A percentile compares a stretch with the other conserved stretches of the same genome.
These are phyloP conservation scores for Russula sp. DNA, from an alignment of 768 basidiomycete genomes.

Conservation along the genomic window DNA sequence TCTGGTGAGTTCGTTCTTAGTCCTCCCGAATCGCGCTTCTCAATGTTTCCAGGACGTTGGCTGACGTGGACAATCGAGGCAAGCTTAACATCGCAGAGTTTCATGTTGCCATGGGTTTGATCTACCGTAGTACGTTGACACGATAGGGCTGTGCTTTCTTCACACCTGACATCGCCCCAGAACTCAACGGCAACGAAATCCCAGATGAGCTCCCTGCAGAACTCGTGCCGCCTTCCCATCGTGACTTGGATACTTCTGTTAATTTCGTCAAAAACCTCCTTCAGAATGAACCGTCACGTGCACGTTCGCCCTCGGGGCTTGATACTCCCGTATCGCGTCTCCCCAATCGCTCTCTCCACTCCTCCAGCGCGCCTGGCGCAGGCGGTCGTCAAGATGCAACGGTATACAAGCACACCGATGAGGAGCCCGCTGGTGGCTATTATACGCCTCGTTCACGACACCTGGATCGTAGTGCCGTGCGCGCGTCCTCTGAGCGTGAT, in stretches of 20 bases:
- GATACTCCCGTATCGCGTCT: conserved; percentile 55
- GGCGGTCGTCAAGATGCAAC: conserved; percentile 79
- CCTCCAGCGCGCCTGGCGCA: conserved; percentile 45
- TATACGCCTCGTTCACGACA: conserved; percentile 83
- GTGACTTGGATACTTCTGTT: conserved; percentile 85
- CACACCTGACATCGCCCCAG: conserved; percentile 35
- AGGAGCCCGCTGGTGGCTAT: conserved; percentile 50
- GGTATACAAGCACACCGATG: conserved; percentile 77
- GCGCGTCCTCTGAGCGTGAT: conserved; percentile 64
- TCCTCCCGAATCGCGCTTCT: conserved; percentile 6
- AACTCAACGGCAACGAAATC: conserved; percentile 85
- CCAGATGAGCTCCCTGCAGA: conserved; percentile 85
- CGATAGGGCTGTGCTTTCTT: background rate
- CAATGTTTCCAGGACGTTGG: conserved; percentile 61
- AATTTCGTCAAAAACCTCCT: conserved; percentile 85
- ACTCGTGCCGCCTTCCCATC: conserved; percentile 85
- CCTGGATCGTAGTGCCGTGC: conserved; percentile 76
- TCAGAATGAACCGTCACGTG: conserved; percentile 70
- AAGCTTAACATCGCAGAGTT: conserved; percentile 95
- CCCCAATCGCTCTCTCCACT: conserved; percentile 67
- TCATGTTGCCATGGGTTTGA: conserved; percentile 97
- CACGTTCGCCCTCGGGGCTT: conserved; percentile 50
- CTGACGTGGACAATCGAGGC: conserved; percentile 90
- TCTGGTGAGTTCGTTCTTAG: conserved; percentile 62
- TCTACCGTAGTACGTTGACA: conserved; percentile 78